Base-by-base conservation (phyloP, 2,329 filamentous ascomycete species). In the Myrmaecium sp. region DNA sequence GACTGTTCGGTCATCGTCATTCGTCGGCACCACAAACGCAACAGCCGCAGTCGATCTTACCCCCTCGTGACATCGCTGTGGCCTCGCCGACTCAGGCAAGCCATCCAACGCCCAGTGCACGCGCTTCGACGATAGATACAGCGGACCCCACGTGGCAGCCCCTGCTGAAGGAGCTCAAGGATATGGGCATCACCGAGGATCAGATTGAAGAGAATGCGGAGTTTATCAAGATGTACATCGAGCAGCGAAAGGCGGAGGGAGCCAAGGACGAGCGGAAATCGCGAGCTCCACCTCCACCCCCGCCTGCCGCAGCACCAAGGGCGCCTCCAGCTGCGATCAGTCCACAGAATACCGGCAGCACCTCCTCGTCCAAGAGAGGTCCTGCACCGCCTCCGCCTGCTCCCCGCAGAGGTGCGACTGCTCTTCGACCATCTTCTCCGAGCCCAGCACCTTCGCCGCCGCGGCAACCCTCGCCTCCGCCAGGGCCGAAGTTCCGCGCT, bases 401-500 rank as follows among this genome's bases (percentile, higher is more conserved):
- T 35, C 55, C 60, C 22, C 50, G 63, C 28, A 56, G 60, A 36
- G 49, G 46, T 8, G 40, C 43, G 26, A 44, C 41, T 7, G 49
- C 49, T 15, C 46, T 58, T 20, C 43, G 49, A 33, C 51, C 52
- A 14, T 52, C 57, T 5, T 59, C 59, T 15, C 42, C 73, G 51
- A 76, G 60, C 58, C 66, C 50, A 50, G 60, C 47, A 59, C 47
- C 55, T 10, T 55, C 57, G 19, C 69, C 78, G n/a, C 66, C 75
- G 16, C 64, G 73, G 43, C 75, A 81, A 32, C 68, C 75, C 9
- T 72, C 74, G 9, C 79, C 81, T 8, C 69, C 74, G 11, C 43
- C 47, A 30, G 66, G 74, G 27, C 69, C 70, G 6, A 66, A 64
- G 40, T 95, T 92, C 57, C 67, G 73, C 36, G 86, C 81, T 6